These are phyloP conservation scores for Nepenthes mirabilis DNA, from an alignment of 148 eudicot genomes.

Conservation along the genomic window DNA sequence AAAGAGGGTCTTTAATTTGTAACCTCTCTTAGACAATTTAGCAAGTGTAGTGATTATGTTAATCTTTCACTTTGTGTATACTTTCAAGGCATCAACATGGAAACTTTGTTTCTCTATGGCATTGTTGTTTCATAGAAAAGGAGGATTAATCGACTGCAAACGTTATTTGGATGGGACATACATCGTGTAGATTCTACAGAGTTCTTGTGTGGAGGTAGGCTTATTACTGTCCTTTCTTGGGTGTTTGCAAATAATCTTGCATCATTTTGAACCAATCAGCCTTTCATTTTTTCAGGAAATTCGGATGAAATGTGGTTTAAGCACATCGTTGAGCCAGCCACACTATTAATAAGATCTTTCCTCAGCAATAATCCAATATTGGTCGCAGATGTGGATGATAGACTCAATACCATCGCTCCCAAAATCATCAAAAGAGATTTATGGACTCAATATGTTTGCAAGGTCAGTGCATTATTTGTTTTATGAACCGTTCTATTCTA, in stretches of 20 bases:
- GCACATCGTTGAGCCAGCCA: slow-evolving; percentile 56
- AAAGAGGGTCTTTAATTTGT: no score
- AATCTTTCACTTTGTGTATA: not conserved
- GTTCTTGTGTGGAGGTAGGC: slow-evolving; percentile 36
- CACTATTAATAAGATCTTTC: slow-evolving; percentile 33
- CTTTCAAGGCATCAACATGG: not conserved
- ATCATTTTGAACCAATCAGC: not conserved
- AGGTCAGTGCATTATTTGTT: slow-evolving; percentile 29
- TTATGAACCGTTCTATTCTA: no score
- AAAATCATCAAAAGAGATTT: slow-evolving; percentile 50
- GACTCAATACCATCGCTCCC: slow-evolving; percentile 8
- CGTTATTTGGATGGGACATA: slow-evolving; percentile 70
- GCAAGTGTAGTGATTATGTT: not conserved
- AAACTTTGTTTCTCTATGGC: not conserved
- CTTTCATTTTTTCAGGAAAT: slow-evolving; percentile 26
- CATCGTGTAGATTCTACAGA: slow-evolving; percentile 68
- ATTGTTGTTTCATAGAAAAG: slow-evolving; percentile 43
- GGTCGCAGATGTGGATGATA: slow-evolving; percentile 9
- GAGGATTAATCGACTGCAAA: slow-evolving; percentile 57
- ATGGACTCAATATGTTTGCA: slow-evolving; percentile 69
- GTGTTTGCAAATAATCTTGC: not conserved
- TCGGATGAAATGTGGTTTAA: slow-evolving; percentile 50
- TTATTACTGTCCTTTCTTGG: not conserved
- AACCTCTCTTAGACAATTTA: no score
- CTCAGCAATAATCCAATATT: slow-evolving; percentile 22